Conservation (phyloP, 106 monocot species). For the Xerophyta viscosa region DNA sequence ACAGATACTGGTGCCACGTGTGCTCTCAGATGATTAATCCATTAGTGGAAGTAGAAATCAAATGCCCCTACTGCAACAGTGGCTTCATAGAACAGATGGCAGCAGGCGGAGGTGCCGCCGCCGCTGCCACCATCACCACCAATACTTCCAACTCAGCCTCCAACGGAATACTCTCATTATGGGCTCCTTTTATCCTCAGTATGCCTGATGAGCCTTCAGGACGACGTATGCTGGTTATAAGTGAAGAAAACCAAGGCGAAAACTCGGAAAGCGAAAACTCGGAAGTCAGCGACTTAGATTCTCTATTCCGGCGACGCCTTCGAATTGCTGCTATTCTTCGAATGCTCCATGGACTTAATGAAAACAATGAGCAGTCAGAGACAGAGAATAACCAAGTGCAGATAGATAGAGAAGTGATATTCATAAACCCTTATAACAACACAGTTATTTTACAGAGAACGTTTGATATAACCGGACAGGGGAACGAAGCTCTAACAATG, state of each 20-base stretch:
- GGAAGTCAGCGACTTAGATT: constrained; percentile 23
- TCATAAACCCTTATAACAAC: constrained; percentile 50
- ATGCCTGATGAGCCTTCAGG: constrained; percentile 5
- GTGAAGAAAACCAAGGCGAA: constrained; percentile 2
- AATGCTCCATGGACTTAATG: constrained; percentile 28
- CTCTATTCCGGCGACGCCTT: constrained; percentile 21
- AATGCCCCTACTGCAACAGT: too few species aligned
- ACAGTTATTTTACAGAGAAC: constrained; percentile 29
- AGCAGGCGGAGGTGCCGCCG: too few species aligned
- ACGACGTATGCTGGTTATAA: background rate
- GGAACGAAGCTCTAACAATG: constrained; percentile 2
- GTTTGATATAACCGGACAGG: constrained; percentile 6
- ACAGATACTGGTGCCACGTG: too few species aligned
- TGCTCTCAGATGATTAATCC: too few species aligned
- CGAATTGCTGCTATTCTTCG: constrained; percentile 31
- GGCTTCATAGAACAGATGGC: too few species aligned
- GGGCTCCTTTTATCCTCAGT: constrained; percentile 16
- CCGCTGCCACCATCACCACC: too few species aligned
- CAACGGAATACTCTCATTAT: constrained; percentile 10
- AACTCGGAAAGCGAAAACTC: constrained; percentile 22
- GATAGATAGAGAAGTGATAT: constrained; percentile 20
- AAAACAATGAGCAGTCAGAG: constrained; percentile 10
- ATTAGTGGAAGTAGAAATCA: too few species aligned
- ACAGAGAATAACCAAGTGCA: background rate
- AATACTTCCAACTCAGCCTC: too few species aligned